Evolutionary conservation across 225 moss, liverwort and hornwort species (phyloP).

Genomic region (Rhytidiadelphus loreus): DNA sequence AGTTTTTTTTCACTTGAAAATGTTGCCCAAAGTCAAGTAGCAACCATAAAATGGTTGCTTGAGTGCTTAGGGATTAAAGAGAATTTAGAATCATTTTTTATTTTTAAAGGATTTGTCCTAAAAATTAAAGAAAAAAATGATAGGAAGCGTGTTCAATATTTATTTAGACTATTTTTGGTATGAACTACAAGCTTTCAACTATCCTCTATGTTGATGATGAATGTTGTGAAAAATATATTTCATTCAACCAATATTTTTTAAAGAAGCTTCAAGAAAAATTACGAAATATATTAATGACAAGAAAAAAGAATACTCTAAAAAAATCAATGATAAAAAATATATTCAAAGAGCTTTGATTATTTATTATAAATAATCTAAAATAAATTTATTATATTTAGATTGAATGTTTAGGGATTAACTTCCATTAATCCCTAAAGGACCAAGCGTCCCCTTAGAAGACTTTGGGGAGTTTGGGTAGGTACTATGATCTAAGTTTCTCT

Average conservation of each 20-base stretch:
- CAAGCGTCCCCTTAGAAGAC: rapidly evolving
- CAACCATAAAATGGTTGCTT: too few species aligned
- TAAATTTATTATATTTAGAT: not conserved
- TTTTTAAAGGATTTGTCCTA: rapidly evolving
- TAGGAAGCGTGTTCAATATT: not conserved
- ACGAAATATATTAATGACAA: not conserved
- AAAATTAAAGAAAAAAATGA: not conserved
- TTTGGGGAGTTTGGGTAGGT: rapidly evolving
- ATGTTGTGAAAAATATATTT: not conserved
- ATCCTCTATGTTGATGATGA: not conserved
- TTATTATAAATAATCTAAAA: not conserved
- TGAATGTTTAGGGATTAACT: not conserved
- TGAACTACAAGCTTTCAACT: not conserved
- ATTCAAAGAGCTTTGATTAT: not conserved
- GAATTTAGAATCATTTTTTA: not conserved
- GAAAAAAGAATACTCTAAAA: not conserved
- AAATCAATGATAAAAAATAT: not conserved
- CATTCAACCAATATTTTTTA: not conserved
- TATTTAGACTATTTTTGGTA: not conserved
- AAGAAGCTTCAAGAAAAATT: not conserved
- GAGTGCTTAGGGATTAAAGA: not conserved
- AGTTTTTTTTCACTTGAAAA: too few species aligned
- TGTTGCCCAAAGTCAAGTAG: too few species aligned
- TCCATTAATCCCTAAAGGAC: not conserved
- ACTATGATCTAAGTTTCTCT: too few species aligned